These are phyloP conservation scores for Arachnopeziza araneosa DNA, from an alignment of 2,329 filamentous ascomycete species.

Conservation along the genomic window DNA sequence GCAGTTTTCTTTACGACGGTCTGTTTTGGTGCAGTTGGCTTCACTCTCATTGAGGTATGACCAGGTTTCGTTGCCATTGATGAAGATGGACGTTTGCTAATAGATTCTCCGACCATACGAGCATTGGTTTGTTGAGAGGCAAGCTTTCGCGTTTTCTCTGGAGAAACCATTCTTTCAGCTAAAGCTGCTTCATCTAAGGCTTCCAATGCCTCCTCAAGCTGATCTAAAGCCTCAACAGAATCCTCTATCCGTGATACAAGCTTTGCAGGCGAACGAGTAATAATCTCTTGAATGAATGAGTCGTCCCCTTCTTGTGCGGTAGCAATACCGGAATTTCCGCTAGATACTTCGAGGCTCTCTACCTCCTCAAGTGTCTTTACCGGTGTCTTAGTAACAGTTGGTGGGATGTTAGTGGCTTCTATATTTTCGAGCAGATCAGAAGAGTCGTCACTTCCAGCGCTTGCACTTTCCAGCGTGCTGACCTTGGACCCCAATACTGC, in stretches of 20 bases:
- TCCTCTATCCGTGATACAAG: slow-evolving; percentile 51
- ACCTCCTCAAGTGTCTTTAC: slow-evolving; percentile 26
- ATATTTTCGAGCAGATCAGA: background rate
- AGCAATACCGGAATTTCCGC: background rate
- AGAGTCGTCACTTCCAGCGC: background rate
- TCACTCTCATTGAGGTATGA: slow-evolving; percentile 39
- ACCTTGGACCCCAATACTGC: slow-evolving; percentile 5
- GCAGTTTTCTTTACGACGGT: slow-evolving; percentile 19
- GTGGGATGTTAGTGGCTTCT: background rate
- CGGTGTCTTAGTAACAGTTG: slow-evolving; percentile 4
- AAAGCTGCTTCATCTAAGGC: slow-evolving; percentile 26
- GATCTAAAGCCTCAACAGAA: slow-evolving; percentile 56
- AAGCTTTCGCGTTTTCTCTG: slow-evolving; percentile 10
- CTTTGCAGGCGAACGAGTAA: slow-evolving; percentile 33
- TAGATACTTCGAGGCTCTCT: slow-evolving; percentile 10
- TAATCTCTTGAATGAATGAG: slow-evolving; percentile 35
- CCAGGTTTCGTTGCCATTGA: slow-evolving; percentile 24
- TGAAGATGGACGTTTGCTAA: background rate
- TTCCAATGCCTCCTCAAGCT: slow-evolving; percentile 56
- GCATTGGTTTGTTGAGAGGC: background rate
- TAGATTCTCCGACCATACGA: background rate
- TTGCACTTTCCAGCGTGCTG: background rate
- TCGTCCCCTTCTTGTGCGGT: slow-evolving; percentile 20
- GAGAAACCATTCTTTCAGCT: slow-evolving; percentile 20
- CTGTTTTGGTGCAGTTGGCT: slow-evolving; percentile 29